A percentile compares a stretch with the other conserved stretches of the same genome.
Conservation (phyloP, 148 eudicot species). For the Polygonum aviculare region DNA sequence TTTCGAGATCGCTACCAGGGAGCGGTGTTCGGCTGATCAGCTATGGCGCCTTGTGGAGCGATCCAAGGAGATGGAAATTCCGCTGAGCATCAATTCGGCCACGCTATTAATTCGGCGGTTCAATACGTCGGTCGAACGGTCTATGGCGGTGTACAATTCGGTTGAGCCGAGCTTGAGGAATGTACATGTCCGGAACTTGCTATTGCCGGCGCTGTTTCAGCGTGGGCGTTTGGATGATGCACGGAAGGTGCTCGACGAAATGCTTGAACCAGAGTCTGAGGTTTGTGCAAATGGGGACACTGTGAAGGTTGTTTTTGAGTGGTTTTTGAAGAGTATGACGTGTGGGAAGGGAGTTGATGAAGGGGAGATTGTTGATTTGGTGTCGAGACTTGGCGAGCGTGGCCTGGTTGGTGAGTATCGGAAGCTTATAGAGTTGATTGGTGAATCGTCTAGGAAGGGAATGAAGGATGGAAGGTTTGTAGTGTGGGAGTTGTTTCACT, state of each 20-base stretch:
- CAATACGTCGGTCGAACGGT: conserved; percentile 29
- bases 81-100: conserved; percentile 33
- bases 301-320: conserved; percentile 29
- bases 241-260: conserved; percentile 62
- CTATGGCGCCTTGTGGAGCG: conserved; percentile 23
- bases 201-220: conserved; percentile 25
- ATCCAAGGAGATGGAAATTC: conserved; percentile 24
- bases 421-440: conserved; percentile 35
- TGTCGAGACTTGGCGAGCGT: conserved; percentile 28
- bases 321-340: conserved; percentile 22
- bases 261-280: conserved; percentile 37
- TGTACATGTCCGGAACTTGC: conserved; percentile 28
- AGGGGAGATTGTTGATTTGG: conserved; percentile 34
- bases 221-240: conserved; percentile 2
- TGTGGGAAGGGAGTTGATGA: conserved; percentile 22
- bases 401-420: conserved; percentile 28
- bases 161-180: conserved; percentile 26
- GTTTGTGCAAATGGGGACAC: conserved; percentile 33
- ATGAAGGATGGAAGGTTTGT: conserved; percentile 22
- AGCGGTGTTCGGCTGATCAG: conserved; percentile 19
- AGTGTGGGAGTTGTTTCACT: conserved; percentile 45
- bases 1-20: conserved; percentile 40
- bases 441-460: conserved; percentile 31
- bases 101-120: conserved; percentile 29
- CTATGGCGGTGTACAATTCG: conserved; percentile 25